Evolutionary conservation across 2,329 filamentous ascomycete species (phyloP).

Genomic region (Paecilomyces sp.): DNA sequence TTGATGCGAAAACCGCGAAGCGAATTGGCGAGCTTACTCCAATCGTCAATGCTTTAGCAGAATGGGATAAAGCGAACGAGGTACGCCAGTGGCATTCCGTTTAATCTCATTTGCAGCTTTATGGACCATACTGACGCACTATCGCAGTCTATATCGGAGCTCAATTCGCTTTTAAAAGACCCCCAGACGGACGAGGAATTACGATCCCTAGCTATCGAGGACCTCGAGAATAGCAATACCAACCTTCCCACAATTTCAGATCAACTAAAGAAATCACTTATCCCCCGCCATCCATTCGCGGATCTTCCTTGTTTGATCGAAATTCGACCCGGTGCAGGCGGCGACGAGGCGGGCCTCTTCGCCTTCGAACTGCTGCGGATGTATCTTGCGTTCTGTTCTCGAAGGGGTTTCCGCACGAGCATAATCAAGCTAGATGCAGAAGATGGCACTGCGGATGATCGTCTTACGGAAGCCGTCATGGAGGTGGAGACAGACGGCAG

Average conservation of each 20-base stretch:
- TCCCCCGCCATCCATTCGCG: slow-evolving; percentile 84
- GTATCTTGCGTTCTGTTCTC: slow-evolving; percentile 74
- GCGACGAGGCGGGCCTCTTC: slow-evolving; percentile 85
- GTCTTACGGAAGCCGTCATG: slow-evolving; percentile 79
- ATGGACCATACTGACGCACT: slow-evolving; percentile 4
- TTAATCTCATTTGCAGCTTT: background rate
- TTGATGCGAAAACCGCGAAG: slow-evolving; percentile 51
- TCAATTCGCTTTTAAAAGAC: slow-evolving; percentile 70
- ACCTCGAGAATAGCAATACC: slow-evolving; percentile 60
- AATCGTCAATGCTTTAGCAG: slow-evolving; percentile 45
- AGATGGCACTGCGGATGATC: slow-evolving; percentile 55
- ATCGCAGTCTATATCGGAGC: slow-evolving; percentile 54
- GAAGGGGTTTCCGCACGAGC: slow-evolving; percentile 57
- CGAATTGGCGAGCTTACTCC: slow-evolving; percentile 49
- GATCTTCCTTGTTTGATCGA: slow-evolving; percentile 85
- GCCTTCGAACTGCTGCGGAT: slow-evolving; percentile 81
- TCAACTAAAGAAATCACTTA: slow-evolving; percentile 67
- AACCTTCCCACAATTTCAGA: slow-evolving; percentile 57
- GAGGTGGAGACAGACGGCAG: slow-evolving; percentile 71
- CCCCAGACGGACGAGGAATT: slow-evolving; percentile 53
- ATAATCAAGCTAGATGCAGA: slow-evolving; percentile 79
- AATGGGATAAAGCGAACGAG: slow-evolving; percentile 53
- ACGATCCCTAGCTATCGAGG: slow-evolving; percentile 54
- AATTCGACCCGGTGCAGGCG: slow-evolving; percentile 84
- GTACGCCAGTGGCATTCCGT: slow-evolving; percentile 24